A percentile compares a stretch with the other conserved stretches of the same genome.
Conservation (phyloP, 345 rosid genomes). For the Acer yangbiense region DNA sequence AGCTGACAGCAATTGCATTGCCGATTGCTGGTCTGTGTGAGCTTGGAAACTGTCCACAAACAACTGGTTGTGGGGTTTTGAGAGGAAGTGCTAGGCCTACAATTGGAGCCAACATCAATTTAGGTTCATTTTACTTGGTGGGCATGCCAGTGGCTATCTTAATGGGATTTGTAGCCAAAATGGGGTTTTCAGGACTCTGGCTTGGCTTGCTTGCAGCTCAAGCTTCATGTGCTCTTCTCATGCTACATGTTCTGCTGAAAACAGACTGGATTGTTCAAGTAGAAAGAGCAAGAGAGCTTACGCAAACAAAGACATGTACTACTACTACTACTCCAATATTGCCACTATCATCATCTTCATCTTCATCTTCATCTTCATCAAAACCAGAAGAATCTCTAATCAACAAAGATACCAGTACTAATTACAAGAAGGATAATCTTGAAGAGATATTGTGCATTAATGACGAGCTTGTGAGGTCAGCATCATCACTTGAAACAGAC, state of each 20-base stretch:
- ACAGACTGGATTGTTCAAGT: conserved; percentile 79
- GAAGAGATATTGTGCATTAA: conserved; percentile 41
- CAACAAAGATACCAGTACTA: conserved; percentile 17
- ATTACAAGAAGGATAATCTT: conserved; percentile 26
- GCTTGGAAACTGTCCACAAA: conserved; percentile 97
- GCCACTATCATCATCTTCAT: conserved; percentile 29
- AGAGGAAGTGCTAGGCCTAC: conserved; percentile 91
- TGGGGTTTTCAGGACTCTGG: conserved; percentile 93
- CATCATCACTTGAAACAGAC: conserved; percentile 43
- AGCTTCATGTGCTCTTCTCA: conserved; percentile 77
- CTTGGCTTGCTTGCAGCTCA: conserved; percentile 93
- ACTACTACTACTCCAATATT: conserved; percentile 19
- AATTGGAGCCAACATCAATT: conserved; percentile 86
- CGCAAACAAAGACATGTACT: conserved; percentile 33
- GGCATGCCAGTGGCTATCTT: conserved; percentile 90
- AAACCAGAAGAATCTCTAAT: conserved; percentile 16
- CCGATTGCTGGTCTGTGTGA: conserved; percentile 93
- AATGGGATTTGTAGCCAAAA: conserved; percentile 59
- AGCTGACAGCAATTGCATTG: conserved; percentile 77
- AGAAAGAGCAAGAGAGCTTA: conserved; percentile 72
- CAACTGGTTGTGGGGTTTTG: conserved; percentile 88
- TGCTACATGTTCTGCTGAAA: conserved; percentile 62
- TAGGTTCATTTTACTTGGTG: conserved; percentile 88
- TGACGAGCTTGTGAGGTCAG: conserved; percentile 41
- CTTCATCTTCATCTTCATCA: conserved; percentile 13